Evolutionary conservation across 1,284 basidiomycete genomes (phyloP).

Genomic region (Takashimella koratensis): DNA sequence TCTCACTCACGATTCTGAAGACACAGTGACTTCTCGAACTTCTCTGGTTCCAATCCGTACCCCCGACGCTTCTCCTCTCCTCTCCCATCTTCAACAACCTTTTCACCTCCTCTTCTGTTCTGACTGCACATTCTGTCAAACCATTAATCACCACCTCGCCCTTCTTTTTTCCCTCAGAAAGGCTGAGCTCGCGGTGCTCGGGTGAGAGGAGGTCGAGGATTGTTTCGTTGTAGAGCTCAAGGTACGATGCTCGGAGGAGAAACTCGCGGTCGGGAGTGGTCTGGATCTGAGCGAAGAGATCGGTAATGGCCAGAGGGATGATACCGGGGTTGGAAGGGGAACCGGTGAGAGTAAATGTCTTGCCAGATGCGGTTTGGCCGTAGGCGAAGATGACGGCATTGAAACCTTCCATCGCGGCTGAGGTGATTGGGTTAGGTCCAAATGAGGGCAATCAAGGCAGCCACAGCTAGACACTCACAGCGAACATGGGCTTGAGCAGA

Average conservation of each 20-base stretch:
- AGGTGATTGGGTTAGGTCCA: constrained; percentile 6
- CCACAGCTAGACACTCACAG: constrained; percentile 27
- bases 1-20: constrained; percentile 69
- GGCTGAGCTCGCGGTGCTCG: constrained; percentile 36
- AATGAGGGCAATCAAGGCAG: not conserved
- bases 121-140: constrained; percentile 63
- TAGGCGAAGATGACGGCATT: constrained; percentile 94
- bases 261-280: constrained; percentile 65
- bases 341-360: constrained; percentile 87
- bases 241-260: constrained; percentile 86
- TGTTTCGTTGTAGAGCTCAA: constrained; percentile 95
- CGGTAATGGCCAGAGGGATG: constrained; percentile 79
- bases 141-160: constrained; percentile 48
- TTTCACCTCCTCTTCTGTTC: constrained; percentile 76
- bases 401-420: constrained; percentile 90
- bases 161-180: constrained; percentile 48
- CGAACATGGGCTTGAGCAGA: constrained; percentile 82
- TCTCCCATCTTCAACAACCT: constrained; percentile 82
- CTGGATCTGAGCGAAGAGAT: constrained; percentile 53
- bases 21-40: constrained; percentile 90
- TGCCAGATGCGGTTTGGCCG: constrained; percentile 67
- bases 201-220: constrained; percentile 61
- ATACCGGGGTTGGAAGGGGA: constrained; percentile 83
- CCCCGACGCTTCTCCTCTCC: constrained; percentile 81
- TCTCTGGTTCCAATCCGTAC: constrained; percentile 95